Evolutionary conservation across 495 filamentous ascomycete species (phyloP).

Genomic region (Rostrohypoxylon terebratum): DNA sequence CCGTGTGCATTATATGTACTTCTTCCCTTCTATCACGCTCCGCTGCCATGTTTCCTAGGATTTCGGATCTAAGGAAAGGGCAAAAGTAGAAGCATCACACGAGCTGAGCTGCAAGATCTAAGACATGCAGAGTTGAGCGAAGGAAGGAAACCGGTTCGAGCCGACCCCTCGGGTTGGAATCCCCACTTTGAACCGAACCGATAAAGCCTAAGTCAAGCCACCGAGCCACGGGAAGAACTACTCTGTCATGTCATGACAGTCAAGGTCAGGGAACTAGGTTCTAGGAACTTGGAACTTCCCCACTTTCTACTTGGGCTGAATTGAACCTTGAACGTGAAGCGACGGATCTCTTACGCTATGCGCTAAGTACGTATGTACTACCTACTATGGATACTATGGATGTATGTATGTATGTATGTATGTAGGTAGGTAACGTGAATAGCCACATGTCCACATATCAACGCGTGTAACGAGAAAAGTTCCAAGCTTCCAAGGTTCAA

Average conservation of each 20-base stretch:
- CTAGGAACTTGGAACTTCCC: slow-evolving; percentile 5
- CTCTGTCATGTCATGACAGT: neutral
- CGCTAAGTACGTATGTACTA: neutral
- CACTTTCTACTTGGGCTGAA: slow-evolving; percentile 25
- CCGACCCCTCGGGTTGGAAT: slow-evolving; percentile 28
- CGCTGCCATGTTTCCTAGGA: slow-evolving; percentile 27
- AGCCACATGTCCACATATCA: neutral
- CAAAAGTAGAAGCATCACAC: slow-evolving; percentile 7
- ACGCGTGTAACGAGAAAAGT: slow-evolving; percentile 9
- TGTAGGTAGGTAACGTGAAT: slow-evolving; percentile 5
- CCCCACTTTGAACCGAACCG: slow-evolving; percentile 25
- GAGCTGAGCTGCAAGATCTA: slow-evolving; percentile 46
- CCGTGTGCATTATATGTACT: neutral
- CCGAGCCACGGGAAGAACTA: slow-evolving; percentile 4
- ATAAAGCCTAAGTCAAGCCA: neutral
- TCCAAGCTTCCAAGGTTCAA: neutral
- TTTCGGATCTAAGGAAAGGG: neutral
- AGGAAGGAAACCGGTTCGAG: slow-evolving; percentile 41
- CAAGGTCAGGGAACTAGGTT: no score
- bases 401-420: no score
- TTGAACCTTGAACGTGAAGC: slow-evolving; percentile 9
- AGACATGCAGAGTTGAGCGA: slow-evolving; percentile 36
- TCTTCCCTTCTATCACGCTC: neutral
- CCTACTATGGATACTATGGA: no score
- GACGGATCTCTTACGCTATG: slow-evolving; percentile 16